Evolutionary conservation across 2,329 filamentous ascomycete species (phyloP), one percentile per base, ranked within the genome.

Genomic region (Dactylellina leptospora): DNA sequence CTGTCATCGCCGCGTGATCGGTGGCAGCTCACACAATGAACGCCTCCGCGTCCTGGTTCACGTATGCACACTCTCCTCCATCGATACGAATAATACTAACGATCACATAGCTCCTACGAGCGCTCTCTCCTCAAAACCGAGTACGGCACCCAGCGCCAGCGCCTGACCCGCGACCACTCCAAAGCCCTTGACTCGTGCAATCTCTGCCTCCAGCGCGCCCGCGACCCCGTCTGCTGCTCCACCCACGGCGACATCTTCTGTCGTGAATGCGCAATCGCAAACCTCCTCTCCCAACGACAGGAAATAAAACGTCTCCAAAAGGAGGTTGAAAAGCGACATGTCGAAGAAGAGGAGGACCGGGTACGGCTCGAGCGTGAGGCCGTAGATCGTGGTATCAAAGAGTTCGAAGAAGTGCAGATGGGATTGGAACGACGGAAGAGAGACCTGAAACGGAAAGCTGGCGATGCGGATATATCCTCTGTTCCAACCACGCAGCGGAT

Each of bases 1-100:
- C n/a, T n/a, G n/a, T n/a, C 50, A 38, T 23, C 11, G 4, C 25
- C 28, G 30, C 30, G 9, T 10, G 28, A 55, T 55, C 51, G 36
- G 20, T 28, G 6, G 51, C 9, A 16, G 3, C 13, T 28, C 28
- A 18, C 33, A 56, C 54, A 20, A 73, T 73, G 69, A 73, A 97
- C 82, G 96, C 92, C 45, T 93, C 91, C 45, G 88, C 93, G 45
- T 88, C 92, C 42, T 92, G 97, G 81, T 97, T 97, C 83, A 97
- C 95, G 76, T 76, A 61, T 23, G 74, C 9, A 33, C 62, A 2
- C 45, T 25, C 13, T 16, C 22, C 56, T 27, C 18, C 38, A 16
- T 18, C 27, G 2, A 36, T 42, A 9, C 16, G 3, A 13, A 13
- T 3, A 9, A 4, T 18, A 16, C 62, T 50, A 59, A 68, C 44